phyloP scores from a whole-genome alignment of 805 yeast genomes.

The Candida ascalaphidarum region DNA sequence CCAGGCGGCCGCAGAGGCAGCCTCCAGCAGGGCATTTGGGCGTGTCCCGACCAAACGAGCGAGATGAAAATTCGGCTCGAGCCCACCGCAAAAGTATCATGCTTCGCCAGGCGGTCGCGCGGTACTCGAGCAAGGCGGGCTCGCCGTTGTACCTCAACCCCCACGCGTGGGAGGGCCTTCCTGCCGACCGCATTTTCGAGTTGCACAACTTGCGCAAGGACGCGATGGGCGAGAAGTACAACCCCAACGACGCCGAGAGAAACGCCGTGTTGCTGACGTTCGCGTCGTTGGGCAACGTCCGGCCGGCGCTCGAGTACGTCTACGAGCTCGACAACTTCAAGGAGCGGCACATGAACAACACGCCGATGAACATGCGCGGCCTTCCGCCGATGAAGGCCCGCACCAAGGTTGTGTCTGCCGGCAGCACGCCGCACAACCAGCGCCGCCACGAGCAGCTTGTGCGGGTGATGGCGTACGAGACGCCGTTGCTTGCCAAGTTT shows the following conservation, averaged over 20 bases:
- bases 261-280: constrained; percentile 44
- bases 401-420: constrained; percentile 24
- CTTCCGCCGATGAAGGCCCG: constrained; percentile 30
- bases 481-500: constrained; percentile 74
- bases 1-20: constrained; percentile 1
- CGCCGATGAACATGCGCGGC: constrained; percentile 26
- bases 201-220: constrained; percentile 53
- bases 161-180: constrained; percentile 60
- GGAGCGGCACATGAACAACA: constrained; percentile 33
- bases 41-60: not conserved
- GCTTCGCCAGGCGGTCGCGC: constrained; percentile 1
- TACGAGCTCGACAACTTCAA: constrained; percentile 35
- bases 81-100: not conserved
- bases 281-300: constrained; percentile 16
- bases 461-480: constrained; percentile 84
- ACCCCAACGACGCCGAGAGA: constrained; percentile 59
- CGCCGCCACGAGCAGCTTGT: constrained; percentile 70
- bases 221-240: constrained; percentile 43
- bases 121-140: constrained; percentile 4
- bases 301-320: constrained; percentile 29
- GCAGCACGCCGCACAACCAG: constrained; percentile 37
- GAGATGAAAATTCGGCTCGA: not conserved
- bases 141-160: constrained; percentile 48
- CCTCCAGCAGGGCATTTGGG: not conserved
- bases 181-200: constrained; percentile 53